Base-by-base conservation (phyloP, 495 filamentous ascomycete species). In the Podospora didyma region DNA sequence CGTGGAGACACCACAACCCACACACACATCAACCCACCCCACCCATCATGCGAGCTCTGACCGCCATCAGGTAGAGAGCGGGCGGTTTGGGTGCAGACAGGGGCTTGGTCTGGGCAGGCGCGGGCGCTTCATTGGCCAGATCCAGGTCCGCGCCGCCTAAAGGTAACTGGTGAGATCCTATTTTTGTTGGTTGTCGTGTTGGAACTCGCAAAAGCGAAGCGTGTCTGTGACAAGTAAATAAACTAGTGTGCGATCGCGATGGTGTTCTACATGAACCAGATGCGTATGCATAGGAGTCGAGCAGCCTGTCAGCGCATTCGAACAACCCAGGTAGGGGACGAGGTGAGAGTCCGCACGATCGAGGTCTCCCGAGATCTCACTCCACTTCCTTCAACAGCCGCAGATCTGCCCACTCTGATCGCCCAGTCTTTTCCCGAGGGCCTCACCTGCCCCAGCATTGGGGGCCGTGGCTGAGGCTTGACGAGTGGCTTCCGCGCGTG, bases 161-260 rank as follows among this genome's bases (percentile, higher is more conserved):
- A 37, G 14, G 39, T 17, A 9, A 42, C 39, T 42, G 14, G 54
- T 57, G 48, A 57, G 48, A 57, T 57, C 47, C 54, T 57, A 57
- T 57, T 57, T 57, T 57, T 46, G 54, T 57, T 53, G 51, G 5
- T 21, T 14, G 11, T 21, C 17, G 12, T 37, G 28, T 39, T 51
- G 49, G 28, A 42, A 16, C 31, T 39, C 49, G 28, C 19, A 37
- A 37, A 39, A 28, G 31, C 11, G 31, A 39, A 20, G 49, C 20
- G 21, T n/a, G 11, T 19, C 19, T 17, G 16, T 49, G 46, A 16
- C 24, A 31, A 7, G 46, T n/a, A 31, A 11, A 16, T 22, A 19
- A 11, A 34, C 9, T n/a, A 7, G 23, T 49, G 21, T 5, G 3
- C 24, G 37, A 12, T 17, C 22, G 14, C 48, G 28, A 24, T 31